Evolutionary conservation across 495 filamentous ascomycete genomes (phyloP), one percentile per base, ranked within the genome.

Genomic region (Articulospora tetracladia): DNA sequence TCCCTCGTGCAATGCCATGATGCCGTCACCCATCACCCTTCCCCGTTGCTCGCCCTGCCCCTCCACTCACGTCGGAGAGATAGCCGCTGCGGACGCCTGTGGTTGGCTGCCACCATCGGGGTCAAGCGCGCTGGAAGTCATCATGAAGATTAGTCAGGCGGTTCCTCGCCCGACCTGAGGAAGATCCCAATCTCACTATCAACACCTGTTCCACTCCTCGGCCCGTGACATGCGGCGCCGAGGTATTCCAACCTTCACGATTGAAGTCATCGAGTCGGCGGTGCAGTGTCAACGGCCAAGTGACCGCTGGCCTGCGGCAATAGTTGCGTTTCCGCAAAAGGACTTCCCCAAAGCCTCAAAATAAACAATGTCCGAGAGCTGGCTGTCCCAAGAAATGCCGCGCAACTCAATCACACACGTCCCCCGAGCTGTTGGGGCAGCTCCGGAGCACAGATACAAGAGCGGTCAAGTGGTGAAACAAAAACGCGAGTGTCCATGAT

Each of bases 391-490:
- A 44, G 39, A 44, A n/a, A 44, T n/a, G 39, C 39, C 39, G 39
- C 39, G 39, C 17, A 44, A 44, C 39, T 3, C 3, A n/a, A 44
- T 3, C 39, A 44, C 15, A 44, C 17, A 3, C n/a, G 3, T 44
- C 39, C 17, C 17, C 30, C 6, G 6, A 6, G 7, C 6, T 34
- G 15, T 34, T 15, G 30, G n/a, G n/a, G n/a, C n/a, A n/a, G n/a
- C n/a, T n/a, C n/a, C 8, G 3, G 39, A n/a, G 39, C 30, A 34
- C 30, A n/a, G 39, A 44, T 8, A 17, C 39, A 44, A 44, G 17
- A 44, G 39, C 39, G 39, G 39, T 44, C 39, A 44, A 44, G 39
- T 44, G 39, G 39, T 44, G 39, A 44, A 44, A 44, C 39, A n/a
- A 19, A 44, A 44, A 7, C 4, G 39, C 11, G 39, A 19, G 13